A percentile compares a stretch with the other conserved stretches of the same genome.
Conservation (phyloP, 2,329 filamentous ascomycete species). For the Penicillium nordicum region DNA sequence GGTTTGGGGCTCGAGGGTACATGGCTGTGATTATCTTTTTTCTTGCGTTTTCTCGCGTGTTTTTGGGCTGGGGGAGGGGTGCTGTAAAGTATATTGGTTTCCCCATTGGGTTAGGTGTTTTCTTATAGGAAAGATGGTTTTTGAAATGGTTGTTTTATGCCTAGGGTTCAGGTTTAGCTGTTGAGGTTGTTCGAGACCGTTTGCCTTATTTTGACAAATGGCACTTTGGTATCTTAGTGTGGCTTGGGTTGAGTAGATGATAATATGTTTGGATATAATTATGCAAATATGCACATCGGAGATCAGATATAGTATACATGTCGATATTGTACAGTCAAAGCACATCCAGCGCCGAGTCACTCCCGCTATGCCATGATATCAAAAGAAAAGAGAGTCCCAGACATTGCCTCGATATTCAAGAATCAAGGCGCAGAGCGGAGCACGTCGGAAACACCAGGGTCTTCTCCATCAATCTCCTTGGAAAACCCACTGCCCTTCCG, state of each 20-base stretch:
- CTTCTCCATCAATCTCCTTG: slow-evolving; percentile 11
- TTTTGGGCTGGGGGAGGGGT: not conserved
- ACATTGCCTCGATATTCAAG: too few species aligned
- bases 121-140: not conserved
- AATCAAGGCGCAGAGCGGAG: slow-evolving; percentile 17
- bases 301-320: slow-evolving; percentile 10
- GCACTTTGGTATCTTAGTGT: not conserved
- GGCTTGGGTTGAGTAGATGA: not conserved
- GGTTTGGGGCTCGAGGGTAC: slow-evolving; percentile 4
- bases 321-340: slow-evolving; percentile 6
- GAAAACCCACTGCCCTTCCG: slow-evolving; percentile 26
- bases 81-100: not conserved
- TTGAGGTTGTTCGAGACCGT: not conserved
- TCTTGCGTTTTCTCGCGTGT: slow-evolving; percentile 1
- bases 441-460: slow-evolving; percentile 10
- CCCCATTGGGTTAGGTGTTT: not conserved
- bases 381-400: slow-evolving; percentile 1
- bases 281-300: not conserved
- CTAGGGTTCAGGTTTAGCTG: not conserved
- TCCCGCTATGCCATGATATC: slow-evolving; percentile 19
- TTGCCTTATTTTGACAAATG: not conserved
- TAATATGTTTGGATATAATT: not conserved
- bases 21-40: slow-evolving; percentile 5
- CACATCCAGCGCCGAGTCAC: slow-evolving; percentile 13
- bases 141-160: not conserved